Base-by-base conservation (phyloP, 2,329 filamentous ascomycete genomes). In the Fusarium napiforme region DNA sequence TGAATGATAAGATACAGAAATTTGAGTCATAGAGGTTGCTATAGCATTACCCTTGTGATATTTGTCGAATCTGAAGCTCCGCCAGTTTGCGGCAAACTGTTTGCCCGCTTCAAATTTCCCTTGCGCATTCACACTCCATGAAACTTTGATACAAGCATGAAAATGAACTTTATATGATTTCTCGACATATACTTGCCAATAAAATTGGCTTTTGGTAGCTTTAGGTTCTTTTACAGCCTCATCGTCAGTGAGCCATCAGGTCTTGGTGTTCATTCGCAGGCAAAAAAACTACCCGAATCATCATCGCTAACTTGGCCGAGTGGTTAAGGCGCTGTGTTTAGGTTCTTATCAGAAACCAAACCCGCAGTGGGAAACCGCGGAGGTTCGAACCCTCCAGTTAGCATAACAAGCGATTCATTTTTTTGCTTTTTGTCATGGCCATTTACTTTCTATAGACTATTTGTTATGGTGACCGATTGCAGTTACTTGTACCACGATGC, bases 361-460 rank as follows among this genome's bases (percentile, higher is more conserved):
- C 67, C 72, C 71, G 71, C 72, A 74, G 71, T 74, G 71, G 71
- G 72, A 74, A 74, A 74, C 72, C 71, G 72, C 72, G 72, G 71
- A 74, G 72, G 72, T 74, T 74, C 72, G 72, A 74, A 74, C 71
- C 71, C 72, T 74, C 71, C 71, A 74, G 72, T 74, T 74, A 74
- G 72, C 71, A 74, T 42, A 21, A 28, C 28, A 14, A 60, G 59
- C 60, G 55, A 64, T 61, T 59, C 45, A n/a, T 2, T 62, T 59
- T 59, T 34, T 69, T 55, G 43, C 16, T 23, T 60, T 73, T 60
- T n/a, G n/a, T n/a, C n/a, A n/a, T n/a, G n/a, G n/a, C n/a, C n/a
- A n/a, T n/a, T n/a, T n/a, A n/a, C n/a, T n/a, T n/a, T n/a, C n/a
- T n/a, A n/a, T 18, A 32, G 4, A 19, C 12, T 40, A 21, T 9